These are phyloP conservation scores for Backusella liffmaniae DNA, from an alignment of 192 early-diverging fungal genomes.

Conservation along the genomic window DNA sequence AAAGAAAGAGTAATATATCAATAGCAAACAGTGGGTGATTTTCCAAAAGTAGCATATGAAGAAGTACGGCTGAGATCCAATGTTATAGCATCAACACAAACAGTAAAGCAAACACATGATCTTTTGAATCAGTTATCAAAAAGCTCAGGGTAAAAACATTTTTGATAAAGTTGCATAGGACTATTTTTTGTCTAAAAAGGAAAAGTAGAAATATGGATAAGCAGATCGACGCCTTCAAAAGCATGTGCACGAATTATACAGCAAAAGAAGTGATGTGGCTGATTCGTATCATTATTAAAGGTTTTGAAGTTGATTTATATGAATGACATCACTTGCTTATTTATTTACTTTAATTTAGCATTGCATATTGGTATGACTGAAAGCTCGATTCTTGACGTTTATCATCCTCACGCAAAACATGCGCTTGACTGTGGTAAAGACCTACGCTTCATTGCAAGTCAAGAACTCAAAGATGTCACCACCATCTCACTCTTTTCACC, in stretches of 20 bases:
- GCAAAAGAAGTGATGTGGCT: slow-evolving; percentile 77
- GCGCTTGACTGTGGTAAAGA: slow-evolving; percentile 63
- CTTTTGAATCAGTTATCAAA: slow-evolving; percentile 47
- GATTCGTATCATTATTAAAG: slow-evolving; percentile 71
- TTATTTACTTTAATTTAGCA: slow-evolving; percentile 38
- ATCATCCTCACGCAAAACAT: slow-evolving; percentile 69
- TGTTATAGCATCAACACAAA: slow-evolving; percentile 45
- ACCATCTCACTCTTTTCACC: slow-evolving; percentile 55
- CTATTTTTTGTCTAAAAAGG: not conserved
- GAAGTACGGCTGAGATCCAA: slow-evolving; percentile 47
- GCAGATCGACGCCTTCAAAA: slow-evolving; percentile 44
- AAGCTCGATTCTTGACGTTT: slow-evolving; percentile 61
- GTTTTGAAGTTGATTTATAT: slow-evolving; percentile 21
- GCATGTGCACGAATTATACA: slow-evolving; percentile 57
- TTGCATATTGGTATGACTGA: slow-evolving; percentile 74
- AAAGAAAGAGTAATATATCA: slow-evolving; percentile 13
- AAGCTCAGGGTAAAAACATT: slow-evolving; percentile 28
- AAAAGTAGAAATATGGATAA: slow-evolving; percentile 14
- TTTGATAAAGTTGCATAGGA: not conserved
- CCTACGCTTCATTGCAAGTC: not conserved
- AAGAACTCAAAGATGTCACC: slow-evolving; percentile 50
- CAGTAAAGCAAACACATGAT: slow-evolving; percentile 63
- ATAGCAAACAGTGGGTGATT: slow-evolving; percentile 62
- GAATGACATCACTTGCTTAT: not conserved
- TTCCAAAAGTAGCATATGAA: slow-evolving; percentile 52